These are phyloP conservation scores for Xylariales sp. DNA, from an alignment of 2,329 filamentous ascomycete species.

Conservation along the genomic window DNA sequence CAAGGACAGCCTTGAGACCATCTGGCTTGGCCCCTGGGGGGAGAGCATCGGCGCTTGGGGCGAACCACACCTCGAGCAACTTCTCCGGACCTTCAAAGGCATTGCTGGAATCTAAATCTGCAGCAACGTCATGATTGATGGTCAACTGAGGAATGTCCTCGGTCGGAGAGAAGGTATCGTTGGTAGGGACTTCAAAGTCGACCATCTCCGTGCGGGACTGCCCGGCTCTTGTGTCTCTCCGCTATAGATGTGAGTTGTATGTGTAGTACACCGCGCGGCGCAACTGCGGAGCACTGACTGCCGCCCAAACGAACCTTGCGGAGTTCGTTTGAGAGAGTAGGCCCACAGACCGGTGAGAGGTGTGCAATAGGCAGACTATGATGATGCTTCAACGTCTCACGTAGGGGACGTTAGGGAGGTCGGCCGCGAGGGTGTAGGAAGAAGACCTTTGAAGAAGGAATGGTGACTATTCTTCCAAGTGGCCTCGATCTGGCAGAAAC, in stretches of 20 bases:
- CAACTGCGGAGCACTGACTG: conserved; percentile 92
- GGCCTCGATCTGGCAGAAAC: conserved; percentile 66
- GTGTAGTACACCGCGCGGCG: conserved; percentile 29
- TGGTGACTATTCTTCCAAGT: conserved; percentile 62
- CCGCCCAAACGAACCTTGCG: conserved; percentile 94
- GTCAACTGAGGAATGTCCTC: conserved; percentile 84
- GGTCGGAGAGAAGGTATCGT: conserved; percentile 79
- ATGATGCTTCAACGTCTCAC: conserved; percentile 62
- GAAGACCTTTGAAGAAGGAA: conserved; percentile 80
- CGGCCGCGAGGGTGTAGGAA: conserved; percentile 77
- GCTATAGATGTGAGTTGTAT: no score
- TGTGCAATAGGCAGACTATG: conserved; percentile 70
- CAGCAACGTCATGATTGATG: conserved; percentile 92
- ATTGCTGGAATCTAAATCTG: conserved; percentile 90
- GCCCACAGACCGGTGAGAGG: conserved; percentile 72
- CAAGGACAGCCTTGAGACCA: conserved; percentile 80
- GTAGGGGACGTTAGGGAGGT: conserved; percentile 83
- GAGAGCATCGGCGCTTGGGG: conserved; percentile 68
- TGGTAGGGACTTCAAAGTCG: conserved; percentile 71
- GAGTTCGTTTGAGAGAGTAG: conserved; percentile 95
- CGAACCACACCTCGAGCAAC: conserved; percentile 97
- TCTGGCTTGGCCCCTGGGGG: conserved; percentile 64
- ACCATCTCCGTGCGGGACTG: conserved; percentile 64
- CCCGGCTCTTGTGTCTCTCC: conserved; percentile 18
- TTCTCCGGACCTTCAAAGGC: conserved; percentile 99